These are phyloP conservation scores for Moniliophthora roreri DNA, from an alignment of 1,284 basidiomycete genomes.

Conservation along the genomic window DNA sequence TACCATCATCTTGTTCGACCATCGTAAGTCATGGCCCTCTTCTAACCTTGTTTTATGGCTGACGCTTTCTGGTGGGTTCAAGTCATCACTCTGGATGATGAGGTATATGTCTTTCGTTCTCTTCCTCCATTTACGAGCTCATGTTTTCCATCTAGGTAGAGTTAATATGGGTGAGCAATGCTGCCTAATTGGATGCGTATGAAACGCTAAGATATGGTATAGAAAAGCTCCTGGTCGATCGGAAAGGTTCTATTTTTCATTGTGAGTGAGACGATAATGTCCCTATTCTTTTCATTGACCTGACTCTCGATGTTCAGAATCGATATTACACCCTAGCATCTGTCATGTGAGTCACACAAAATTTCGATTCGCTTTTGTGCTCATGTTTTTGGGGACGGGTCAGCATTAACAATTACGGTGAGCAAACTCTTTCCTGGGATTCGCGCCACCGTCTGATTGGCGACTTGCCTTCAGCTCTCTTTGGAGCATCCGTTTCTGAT, in stretches of 20 bases:
- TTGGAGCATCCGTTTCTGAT: constrained; percentile 28
- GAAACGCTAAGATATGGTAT: constrained; percentile 7
- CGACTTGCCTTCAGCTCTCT: constrained; percentile 26
- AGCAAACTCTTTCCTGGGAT: background rate
- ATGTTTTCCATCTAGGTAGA: constrained; percentile 35
- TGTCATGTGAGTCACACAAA: constrained; percentile 40
- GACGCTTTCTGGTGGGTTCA: background rate
- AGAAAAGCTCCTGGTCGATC: constrained; percentile 50
- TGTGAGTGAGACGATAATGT: constrained; percentile 31
- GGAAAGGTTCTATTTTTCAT: constrained; percentile 52
- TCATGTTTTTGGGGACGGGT: background rate
- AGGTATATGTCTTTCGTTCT: constrained; percentile 35
- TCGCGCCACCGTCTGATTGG: background rate
- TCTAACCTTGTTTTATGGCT: background rate
- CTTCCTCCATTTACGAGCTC: background rate
- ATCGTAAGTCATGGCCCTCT: constrained; percentile 35
- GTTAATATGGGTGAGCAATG: constrained; percentile 48
- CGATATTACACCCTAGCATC: constrained; percentile 53
- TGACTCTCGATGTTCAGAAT: constrained; percentile 36
- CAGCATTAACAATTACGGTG: constrained; percentile 15
- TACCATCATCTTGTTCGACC: constrained; percentile 51
- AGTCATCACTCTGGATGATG: constrained; percentile 54
- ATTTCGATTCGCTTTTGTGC: too few species aligned
- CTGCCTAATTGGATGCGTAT: background rate
- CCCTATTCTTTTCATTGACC: background rate